Base-by-base conservation (phyloP, 352 stramenopile genomes). In the Phytopythium oedochilum region DNA sequence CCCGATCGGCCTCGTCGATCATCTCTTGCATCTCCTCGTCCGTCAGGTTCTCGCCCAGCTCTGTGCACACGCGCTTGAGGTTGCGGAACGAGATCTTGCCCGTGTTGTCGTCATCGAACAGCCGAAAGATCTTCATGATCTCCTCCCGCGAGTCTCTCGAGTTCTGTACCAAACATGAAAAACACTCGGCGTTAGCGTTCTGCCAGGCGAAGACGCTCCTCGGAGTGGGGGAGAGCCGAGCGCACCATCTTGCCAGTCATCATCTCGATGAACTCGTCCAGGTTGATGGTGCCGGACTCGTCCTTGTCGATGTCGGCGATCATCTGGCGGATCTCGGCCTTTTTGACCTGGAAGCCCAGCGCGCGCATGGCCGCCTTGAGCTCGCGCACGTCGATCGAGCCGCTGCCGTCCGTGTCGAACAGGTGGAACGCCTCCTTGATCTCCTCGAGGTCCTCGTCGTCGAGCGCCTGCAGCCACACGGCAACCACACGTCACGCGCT, bases 71-170 rank as follows among this genome's bases (percentile, higher is more conserved):
- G 32, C 92, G 76, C 60, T 98, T 98, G 45, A 98, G 76, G 60
- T 98, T 98, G 34, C 88, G 82, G 69, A 98, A 98, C 29, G 88
- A 97, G 53, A 98, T 98, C 51, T 95, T 96, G 18, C 93, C 93
- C 20, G 92, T 98, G 54, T 89, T 85, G 59, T 98, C 94, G 53
- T 98, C 92, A 64, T 98, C 94, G 61, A 98, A 98, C n/a, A 98
- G 84, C 43, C 83, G 71, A 57, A 98, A 98, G 55, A 98, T 94
- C 74, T 98, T 98, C 45, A 76, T 65, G 60, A 97, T 96, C 59
- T 98, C 92, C 49, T 98, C 92, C 5, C 86, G 71, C 22, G 88
- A 76, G 59, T 98, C 92, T 28, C 92, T 58, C 23, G 83, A 78
- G 59, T 88, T 94, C 78, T 87, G 49, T 3, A 22, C 17, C 31